These are phyloP conservation scores for Tulasnella sp. DNA, from an alignment of 768 basidiomycete species.

Conservation along the genomic window DNA sequence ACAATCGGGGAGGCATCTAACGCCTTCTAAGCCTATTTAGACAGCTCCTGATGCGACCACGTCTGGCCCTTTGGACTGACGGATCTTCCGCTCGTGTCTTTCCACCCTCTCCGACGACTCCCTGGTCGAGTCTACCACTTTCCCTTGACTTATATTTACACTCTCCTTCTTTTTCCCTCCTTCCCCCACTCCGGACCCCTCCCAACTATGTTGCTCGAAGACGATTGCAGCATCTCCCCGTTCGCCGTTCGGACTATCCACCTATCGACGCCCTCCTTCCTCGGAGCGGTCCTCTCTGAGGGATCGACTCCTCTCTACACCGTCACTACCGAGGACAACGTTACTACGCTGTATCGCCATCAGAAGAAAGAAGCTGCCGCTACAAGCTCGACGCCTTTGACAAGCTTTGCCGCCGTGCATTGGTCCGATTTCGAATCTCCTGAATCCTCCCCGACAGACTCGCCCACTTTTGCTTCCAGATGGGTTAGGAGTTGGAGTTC, in stretches of 20 bases:
- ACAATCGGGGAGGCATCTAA: no score
- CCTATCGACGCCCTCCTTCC: slow-evolving; percentile 9
- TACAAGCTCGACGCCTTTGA: no score
- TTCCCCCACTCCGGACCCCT: slow-evolving; percentile 18
- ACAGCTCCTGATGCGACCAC: no score
- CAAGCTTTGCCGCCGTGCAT: not conserved
- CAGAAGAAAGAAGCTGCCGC: not conserved
- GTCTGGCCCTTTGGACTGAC: no score
- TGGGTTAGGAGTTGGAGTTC: not conserved
- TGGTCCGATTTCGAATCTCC: slow-evolving; percentile 13
- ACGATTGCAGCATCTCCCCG: not conserved
- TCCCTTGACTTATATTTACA: not conserved
- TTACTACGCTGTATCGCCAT: slow-evolving; percentile 2
- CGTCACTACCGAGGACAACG: not conserved
- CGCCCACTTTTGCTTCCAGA: no score
- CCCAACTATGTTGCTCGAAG: slow-evolving; percentile 1
- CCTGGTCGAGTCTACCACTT: no score
- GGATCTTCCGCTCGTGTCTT: no score
- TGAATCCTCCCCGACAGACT: not conserved
- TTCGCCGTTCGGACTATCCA: slow-evolving; percentile 2
- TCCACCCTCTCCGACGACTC: slow-evolving; percentile 4
- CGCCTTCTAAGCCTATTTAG: no score
- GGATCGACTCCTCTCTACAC: slow-evolving; percentile 4
- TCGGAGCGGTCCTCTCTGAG: slow-evolving; percentile 2
- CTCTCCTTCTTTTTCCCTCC: slow-evolving; percentile 7